Evolutionary conservation across 2,329 filamentous ascomycete species (phyloP).

Genomic region (Venturia pyrina): DNA sequence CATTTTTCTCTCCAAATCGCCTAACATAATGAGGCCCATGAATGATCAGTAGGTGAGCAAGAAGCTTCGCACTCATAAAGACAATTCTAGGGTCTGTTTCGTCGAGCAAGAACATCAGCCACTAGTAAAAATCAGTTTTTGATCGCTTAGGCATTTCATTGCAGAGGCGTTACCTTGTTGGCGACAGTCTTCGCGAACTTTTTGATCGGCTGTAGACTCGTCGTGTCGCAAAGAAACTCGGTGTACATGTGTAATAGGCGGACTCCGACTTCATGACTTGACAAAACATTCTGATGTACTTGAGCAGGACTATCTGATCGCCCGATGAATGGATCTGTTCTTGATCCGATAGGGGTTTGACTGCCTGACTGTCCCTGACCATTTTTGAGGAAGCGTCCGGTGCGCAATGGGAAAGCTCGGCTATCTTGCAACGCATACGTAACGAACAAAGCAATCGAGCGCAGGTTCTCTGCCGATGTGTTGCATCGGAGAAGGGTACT

Average conservation of each 20-base stretch:
- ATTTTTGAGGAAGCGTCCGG: slow-evolving; percentile 14
- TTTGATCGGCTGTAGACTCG: slow-evolving; percentile 58
- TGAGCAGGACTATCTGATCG: slow-evolving; percentile 2
- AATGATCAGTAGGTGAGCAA: slow-evolving; percentile 72
- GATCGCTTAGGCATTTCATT: not conserved
- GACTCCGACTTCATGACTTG: slow-evolving; percentile 62
- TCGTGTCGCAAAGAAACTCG: slow-evolving; percentile 64
- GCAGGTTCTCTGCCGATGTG: slow-evolving; percentile 73
- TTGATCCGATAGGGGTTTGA: not conserved
- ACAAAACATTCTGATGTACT: slow-evolving; percentile 20
- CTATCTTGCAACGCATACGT: slow-evolving; percentile 77
- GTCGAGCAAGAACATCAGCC: slow-evolving; percentile 82
- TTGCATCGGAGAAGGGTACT: slow-evolving; percentile 70
- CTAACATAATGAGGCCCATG: slow-evolving; percentile 73
- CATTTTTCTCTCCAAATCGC: slow-evolving; percentile 78
- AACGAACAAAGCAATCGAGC: slow-evolving; percentile 81
- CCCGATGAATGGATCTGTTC: not conserved
- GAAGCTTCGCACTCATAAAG: slow-evolving; percentile 67
- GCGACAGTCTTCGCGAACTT: slow-evolving; percentile 93
- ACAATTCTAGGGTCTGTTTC: slow-evolving; percentile 79
- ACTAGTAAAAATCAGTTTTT: slow-evolving; percentile 38
- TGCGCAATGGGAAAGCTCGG: slow-evolving; percentile 27
- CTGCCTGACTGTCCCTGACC: slow-evolving; percentile 26
- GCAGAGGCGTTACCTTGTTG: slow-evolving; percentile 57
- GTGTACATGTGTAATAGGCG: slow-evolving; percentile 70